These are phyloP conservation scores for Gleditsia sinensis DNA, from an alignment of 306 rosid species.

Conservation along the genomic window DNA sequence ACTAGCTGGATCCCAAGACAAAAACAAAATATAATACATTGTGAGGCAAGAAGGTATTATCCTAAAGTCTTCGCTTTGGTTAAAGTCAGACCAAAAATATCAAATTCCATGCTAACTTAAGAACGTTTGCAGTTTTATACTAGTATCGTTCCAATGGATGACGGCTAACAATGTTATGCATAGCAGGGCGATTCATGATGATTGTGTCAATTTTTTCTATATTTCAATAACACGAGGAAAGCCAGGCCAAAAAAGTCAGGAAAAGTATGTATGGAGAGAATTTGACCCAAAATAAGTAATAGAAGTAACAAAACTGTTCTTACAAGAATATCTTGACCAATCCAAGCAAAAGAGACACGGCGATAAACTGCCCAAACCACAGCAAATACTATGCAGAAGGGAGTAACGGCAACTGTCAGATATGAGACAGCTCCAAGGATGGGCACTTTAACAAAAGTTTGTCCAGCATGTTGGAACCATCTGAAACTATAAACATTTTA, in stretches of 20 bases:
- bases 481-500: slow-evolving; percentile 78
- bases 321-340: slow-evolving; percentile 98
- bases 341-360: slow-evolving; percentile 73
- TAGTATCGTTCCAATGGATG: neutral
- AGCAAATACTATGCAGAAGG: slow-evolving; percentile 87
- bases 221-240: slow-evolving; percentile 24
- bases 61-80: neutral
- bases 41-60: neutral
- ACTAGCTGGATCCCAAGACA: neutral
- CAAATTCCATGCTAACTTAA: slow-evolving; percentile 2
- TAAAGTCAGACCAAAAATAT: neutral
- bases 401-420: slow-evolving; percentile 86
- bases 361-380: slow-evolving; percentile 87
- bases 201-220: slow-evolving; percentile 20
- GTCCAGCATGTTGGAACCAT: slow-evolving; percentile 79
- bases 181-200: neutral
- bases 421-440: slow-evolving; percentile 87
- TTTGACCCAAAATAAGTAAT: slow-evolving; percentile 4
- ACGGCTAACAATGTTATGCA: neutral
- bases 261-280: slow-evolving; percentile 4
- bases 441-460: slow-evolving; percentile 76
- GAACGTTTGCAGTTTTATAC: neutral
- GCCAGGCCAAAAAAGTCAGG: neutral
- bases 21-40: neutral
- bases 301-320: slow-evolving; percentile 41